Percentiles rank a stretch among this genome's conserved stretches.
phyloP scores from a whole-genome alignment of 805 yeast species.

The Huiozyma sinensis region DNA sequence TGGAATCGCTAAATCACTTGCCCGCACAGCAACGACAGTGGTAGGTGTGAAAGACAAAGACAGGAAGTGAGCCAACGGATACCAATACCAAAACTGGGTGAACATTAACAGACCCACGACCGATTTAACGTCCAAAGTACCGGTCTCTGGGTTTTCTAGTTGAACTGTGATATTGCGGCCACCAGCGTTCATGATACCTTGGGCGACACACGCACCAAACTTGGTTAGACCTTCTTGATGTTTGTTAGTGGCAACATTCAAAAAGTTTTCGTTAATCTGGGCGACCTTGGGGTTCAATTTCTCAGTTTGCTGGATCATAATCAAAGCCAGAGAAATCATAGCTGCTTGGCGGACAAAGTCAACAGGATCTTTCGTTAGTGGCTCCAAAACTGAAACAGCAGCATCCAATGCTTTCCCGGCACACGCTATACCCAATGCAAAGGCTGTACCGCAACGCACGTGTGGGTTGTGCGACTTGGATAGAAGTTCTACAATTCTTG shows the following conservation, averaged over 20 bases:
- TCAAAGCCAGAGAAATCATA: conserved; percentile 82
- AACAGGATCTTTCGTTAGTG: conserved; percentile 84
- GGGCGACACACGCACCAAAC: conserved; percentile 94
- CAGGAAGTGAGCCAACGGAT: conserved; percentile 88
- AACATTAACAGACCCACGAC: conserved; percentile 87
- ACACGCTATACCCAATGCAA: conserved; percentile 94
- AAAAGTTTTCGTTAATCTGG: conserved; percentile 60
- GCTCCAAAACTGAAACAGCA: conserved; percentile 87
- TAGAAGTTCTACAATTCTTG: conserved; percentile 85
- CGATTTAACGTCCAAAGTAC: conserved; percentile 81
- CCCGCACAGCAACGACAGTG: conserved; percentile 70
- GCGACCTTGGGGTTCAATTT: conserved; percentile 70
- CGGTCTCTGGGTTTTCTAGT: conserved; percentile 79
- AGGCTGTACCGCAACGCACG: conserved; percentile 94
- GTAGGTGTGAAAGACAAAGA: conserved; percentile 90
- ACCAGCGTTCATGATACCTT: conserved; percentile 97
- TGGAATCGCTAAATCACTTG: conserved; percentile 75
- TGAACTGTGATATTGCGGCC: conserved; percentile 95
- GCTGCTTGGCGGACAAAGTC: conserved; percentile 99
- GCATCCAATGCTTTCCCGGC: conserved; percentile 86
- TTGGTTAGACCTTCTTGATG: conserved; percentile 95
- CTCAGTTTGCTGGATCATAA: conserved; percentile 81
- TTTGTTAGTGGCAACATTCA: conserved; percentile 70
- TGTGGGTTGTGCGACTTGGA: conserved; percentile 95
- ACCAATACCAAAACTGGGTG: conserved; percentile 97